A percentile compares a stretch with the other conserved stretches of the same genome.
phyloP scores from a whole-genome alignment of 768 basidiomycete genomes.

The Scleroderma citrinum region DNA sequence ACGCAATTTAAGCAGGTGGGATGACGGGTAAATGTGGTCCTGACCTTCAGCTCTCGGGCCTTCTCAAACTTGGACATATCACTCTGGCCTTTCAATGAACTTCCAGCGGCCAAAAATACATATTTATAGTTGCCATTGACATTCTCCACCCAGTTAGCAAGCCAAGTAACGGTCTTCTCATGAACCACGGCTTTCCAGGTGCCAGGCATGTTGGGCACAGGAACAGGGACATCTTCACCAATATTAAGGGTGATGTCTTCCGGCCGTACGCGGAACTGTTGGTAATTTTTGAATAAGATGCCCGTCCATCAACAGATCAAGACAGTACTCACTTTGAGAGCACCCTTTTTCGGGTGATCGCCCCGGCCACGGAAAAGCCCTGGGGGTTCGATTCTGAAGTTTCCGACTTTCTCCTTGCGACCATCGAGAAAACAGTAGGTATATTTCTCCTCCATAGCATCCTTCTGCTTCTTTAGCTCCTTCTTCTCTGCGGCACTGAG shows the following conservation, averaged over 20 bases:
- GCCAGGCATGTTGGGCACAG: conserved; percentile 88
- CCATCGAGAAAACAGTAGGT: conserved; percentile 87
- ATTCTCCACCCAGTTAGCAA: conserved; percentile 99
- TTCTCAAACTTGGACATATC: conserved; percentile 99
- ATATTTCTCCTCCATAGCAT: conserved; percentile 80
- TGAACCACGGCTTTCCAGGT: conserved; percentile 85
- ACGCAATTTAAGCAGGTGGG: conserved; percentile 4
- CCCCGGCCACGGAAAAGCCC: conserved; percentile 98
- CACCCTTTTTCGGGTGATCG: conserved; percentile 96
- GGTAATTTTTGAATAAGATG: conserved; percentile 3
- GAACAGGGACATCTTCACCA: conserved; percentile 64
- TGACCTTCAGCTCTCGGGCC: conserved; percentile 90
- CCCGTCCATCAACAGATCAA: conserved; percentile 1
- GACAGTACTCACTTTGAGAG: conserved; percentile 69
- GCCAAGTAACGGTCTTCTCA: conserved; percentile 97
- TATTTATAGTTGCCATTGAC: conserved; percentile 95
- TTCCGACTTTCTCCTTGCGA: conserved; percentile 96
- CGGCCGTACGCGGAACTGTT: conserved; percentile 78
- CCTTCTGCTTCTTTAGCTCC: conserved; percentile 78
- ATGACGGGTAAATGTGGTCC: conserved; percentile 1
- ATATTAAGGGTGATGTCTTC: conserved; percentile 98
- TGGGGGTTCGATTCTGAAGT: conserved; percentile 97
- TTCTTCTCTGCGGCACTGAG: conserved; percentile 87
- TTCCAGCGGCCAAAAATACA: conserved; percentile 96
- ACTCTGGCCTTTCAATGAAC: conserved; percentile 95